Evolutionary conservation across 106 monocot genomes (phyloP), one percentile per base, ranked within the genome.

Genomic region (Dactylorhiza incarnata): DNA sequence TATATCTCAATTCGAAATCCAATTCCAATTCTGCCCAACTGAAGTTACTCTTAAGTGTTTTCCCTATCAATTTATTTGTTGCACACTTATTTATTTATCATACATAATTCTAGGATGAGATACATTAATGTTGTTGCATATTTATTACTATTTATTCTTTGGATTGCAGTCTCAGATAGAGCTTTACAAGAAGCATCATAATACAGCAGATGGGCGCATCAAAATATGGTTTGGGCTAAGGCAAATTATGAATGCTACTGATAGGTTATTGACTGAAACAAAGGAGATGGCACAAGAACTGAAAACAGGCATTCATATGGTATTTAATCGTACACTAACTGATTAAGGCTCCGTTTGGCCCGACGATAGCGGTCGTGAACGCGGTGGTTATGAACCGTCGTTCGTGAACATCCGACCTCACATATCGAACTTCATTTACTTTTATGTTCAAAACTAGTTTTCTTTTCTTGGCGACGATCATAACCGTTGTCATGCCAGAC

Each of bases 191-290:
- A 92, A 88, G 65, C 82, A 95, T 83, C 83, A 95, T 74, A 90
- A 95, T 47, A 90, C 92, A 74, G 95, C 92, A 3, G 81, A 95
- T 76, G 95, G 92, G 10, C 85, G 92, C 48, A 92, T 95, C 25
- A 86, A 89, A 82, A 69, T 95, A 73, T 95, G 95, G 95, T 90
- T 95, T 84, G 95, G 95, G 46, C 66, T 95, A 71, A 95, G 95
- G 62, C 92, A 92, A 73, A 95, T 95, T 55, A 92, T 95, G 95
- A 95, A 95, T 81, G 84, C 95, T 52, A 95, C 86, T 63, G 95
- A 92, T 78, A 75, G 50, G 61, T 77, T 95, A 24, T 72, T 95
- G 37, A 45, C 83, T 63, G 76, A 90, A 84, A 92, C 95, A 73
- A 90, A 84, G 69, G 86, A 90, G 76, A 71, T 67, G 11, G 88